A percentile compares a stretch with the other conserved stretches of the same genome.
Evolutionary conservation across 257 asterid genomes (phyloP).

Genomic region (Capsicum pubescens): DNA sequence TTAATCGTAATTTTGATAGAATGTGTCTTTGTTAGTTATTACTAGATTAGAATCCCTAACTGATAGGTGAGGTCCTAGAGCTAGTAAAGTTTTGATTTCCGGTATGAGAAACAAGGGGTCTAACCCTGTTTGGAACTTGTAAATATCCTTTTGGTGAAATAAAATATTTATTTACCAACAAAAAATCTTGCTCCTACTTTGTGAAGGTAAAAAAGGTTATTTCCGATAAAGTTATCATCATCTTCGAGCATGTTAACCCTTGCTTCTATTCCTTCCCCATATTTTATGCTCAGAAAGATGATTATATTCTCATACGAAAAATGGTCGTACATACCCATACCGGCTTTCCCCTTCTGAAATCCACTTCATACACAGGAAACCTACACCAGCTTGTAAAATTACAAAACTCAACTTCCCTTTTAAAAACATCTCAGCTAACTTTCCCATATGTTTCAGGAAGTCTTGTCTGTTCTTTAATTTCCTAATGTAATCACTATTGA

Average conservation of each 20-base stretch:
- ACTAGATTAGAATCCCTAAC: too few species aligned
- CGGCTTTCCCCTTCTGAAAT: conserved; percentile 60
- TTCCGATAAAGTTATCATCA: background rate
- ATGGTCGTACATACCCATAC: conserved; percentile 45
- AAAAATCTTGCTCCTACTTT: too few species aligned
- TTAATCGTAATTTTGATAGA: too few species aligned
- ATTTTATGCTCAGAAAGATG: conserved; percentile 42
- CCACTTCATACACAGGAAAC: conserved; percentile 57
- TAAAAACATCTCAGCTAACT: background rate
- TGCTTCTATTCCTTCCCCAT: conserved; percentile 59
- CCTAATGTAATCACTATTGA: conserved; percentile 36
- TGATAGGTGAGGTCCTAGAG: too few species aligned
- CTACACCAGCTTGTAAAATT: conserved; percentile 56
- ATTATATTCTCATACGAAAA: conserved; percentile 38
- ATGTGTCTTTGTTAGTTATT: too few species aligned
- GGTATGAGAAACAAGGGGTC: too few species aligned
- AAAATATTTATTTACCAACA: too few species aligned
- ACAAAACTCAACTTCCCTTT: conserved; percentile 36
- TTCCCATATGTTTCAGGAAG: conserved; percentile 2
- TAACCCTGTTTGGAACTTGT: too few species aligned
- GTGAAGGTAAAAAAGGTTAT: too few species aligned
- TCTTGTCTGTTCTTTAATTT: conserved; percentile 28
- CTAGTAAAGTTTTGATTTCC: too few species aligned
- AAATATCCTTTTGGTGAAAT: too few species aligned
- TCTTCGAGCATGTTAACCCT: conserved; percentile 48